These are phyloP conservation scores for Skeletonema menzelii DNA, from an alignment of 108 stramenopile genomes.

Conservation along the genomic window DNA sequence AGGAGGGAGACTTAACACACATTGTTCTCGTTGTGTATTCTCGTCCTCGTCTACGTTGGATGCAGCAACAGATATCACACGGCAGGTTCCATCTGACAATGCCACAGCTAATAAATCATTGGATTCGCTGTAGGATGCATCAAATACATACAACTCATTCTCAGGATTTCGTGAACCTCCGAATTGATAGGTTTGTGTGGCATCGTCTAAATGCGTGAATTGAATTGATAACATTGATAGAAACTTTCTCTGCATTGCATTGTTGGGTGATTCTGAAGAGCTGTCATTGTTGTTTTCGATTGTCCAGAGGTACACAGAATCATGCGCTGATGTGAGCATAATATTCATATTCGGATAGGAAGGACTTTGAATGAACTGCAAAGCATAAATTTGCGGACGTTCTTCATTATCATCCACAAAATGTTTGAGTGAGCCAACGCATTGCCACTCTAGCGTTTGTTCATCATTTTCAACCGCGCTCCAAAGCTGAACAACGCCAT, in stretches of 20 bases:
- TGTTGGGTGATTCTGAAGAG: neutral
- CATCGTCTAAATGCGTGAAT: conserved; percentile 26
- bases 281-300: neutral
- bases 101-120: conserved; percentile 81
- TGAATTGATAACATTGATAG: conserved; percentile 21
- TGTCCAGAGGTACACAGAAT: conserved; percentile 82
- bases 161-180: conserved; percentile 87
- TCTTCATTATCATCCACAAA: conserved; percentile 34
- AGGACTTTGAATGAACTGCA: conserved; percentile 69
- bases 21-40: conserved; percentile 9
- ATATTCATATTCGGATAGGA: conserved; percentile 37
- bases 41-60: neutral
- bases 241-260: conserved; percentile 11
- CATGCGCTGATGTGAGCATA: conserved; percentile 78
- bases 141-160: conserved; percentile 76
- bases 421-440: conserved; percentile 44
- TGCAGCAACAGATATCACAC: conserved; percentile 14
- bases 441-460: conserved; percentile 26
- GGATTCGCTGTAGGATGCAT: conserved; percentile 67
- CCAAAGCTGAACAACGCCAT: conserved; percentile 55
- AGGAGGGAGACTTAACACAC: conserved; percentile 38
- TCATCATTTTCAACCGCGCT: neutral
- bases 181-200: conserved; percentile 38
- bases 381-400: conserved; percentile 78
- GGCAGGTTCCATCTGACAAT: conserved; percentile 79